Percentiles rank a stretch among this genome's conserved stretches.
These are phyloP conservation scores for Aspergillus tubingensis DNA, from an alignment of 2,329 filamentous ascomycete genomes.

Conservation along the genomic window DNA sequence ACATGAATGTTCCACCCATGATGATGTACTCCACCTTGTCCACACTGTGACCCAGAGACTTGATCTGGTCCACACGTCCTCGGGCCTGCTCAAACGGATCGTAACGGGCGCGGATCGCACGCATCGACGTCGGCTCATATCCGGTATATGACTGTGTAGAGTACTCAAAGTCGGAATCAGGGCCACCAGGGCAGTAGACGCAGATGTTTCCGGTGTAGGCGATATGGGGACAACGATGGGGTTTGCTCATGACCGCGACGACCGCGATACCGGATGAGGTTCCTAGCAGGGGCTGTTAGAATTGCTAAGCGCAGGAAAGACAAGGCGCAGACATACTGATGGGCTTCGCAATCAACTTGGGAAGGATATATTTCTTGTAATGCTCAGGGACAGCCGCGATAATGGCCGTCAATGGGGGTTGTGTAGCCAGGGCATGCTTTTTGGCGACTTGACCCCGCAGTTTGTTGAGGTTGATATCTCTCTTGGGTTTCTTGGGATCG, in stretches of 20 bases:
- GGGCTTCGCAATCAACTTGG: constrained; percentile 94
- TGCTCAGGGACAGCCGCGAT: constrained; percentile 98
- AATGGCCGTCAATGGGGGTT: constrained; percentile 92
- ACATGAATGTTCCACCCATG: constrained; percentile 99
- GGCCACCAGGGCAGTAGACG: constrained; percentile 96
- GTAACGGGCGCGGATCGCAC: constrained; percentile 93
- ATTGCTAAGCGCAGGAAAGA: background rate
- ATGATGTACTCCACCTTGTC: constrained; percentile 99
- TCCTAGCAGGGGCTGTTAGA: constrained; percentile 51
- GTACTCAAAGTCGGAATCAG: constrained; percentile 98
- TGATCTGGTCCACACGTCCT: constrained; percentile 94
- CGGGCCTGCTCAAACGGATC: constrained; percentile 97
- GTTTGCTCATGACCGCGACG: constrained; percentile 99
- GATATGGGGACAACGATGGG: constrained; percentile 95
- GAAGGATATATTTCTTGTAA: constrained; percentile 98
- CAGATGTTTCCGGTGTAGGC: constrained; percentile 99
- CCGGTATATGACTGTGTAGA: constrained; percentile 98
- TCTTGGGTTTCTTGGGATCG: constrained; percentile 70
- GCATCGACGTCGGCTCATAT: constrained; percentile 98
- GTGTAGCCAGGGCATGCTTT: constrained; percentile 84
- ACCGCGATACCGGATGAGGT: constrained; percentile 97
- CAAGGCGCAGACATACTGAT: constrained; percentile 63
- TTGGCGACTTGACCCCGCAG: constrained; percentile 84
- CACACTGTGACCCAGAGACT: constrained; percentile 90
- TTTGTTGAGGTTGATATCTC: constrained; percentile 90